These are phyloP conservation scores for Salvia miltiorrhiza DNA, from an alignment of 257 asterid species.

Conservation along the genomic window DNA sequence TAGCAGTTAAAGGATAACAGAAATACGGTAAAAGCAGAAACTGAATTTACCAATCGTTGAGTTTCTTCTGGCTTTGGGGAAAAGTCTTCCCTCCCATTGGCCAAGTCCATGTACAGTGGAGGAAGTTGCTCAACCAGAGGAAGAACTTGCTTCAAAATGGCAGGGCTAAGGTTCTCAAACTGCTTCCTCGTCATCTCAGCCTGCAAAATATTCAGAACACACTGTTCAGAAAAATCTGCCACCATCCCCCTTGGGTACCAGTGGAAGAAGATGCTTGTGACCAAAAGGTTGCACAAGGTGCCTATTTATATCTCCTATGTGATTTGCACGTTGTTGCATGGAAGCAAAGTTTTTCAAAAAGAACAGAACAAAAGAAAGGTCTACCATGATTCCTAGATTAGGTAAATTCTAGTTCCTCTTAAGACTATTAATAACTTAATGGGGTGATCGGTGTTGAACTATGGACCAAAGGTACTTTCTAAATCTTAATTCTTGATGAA, in stretches of 20 bases:
- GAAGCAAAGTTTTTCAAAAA: no score
- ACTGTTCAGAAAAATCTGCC: background rate
- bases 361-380: no score
- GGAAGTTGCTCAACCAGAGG: conserved; percentile 97
- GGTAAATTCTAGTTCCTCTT: no score
- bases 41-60: conserved; percentile 60
- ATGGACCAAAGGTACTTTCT: no score
- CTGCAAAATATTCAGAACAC: conserved; percentile 33
- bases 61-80: conserved; percentile 90
- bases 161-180: conserved; percentile 84
- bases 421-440: no score
- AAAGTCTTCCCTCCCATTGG: conserved; percentile 82
- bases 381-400: no score
- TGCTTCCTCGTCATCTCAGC: conserved; percentile 94
- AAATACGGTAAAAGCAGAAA: conserved; percentile 8
- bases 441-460: no score
- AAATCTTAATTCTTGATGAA: no score
- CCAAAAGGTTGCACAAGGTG: background rate
- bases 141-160: conserved; percentile 82
- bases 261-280: background rate
- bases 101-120: conserved; percentile 87
- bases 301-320: no score
- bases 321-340: no score
- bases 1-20: background rate
- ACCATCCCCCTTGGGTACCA: background rate